Evolutionary conservation across 306 rosid genomes (phyloP).

Genomic region (Casuarina equisetifolia): DNA sequence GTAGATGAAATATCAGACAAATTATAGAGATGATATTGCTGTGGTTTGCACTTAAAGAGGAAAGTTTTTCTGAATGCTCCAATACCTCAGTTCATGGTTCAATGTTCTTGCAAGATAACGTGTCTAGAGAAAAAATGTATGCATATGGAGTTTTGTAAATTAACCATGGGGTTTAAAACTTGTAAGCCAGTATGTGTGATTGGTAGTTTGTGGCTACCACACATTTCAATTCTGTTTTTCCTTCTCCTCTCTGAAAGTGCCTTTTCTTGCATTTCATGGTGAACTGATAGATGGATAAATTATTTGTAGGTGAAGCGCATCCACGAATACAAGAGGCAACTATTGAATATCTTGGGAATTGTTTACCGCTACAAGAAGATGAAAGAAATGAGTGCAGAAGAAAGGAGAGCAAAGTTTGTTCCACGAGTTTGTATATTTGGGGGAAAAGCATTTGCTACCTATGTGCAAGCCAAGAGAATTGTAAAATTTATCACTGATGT

Average conservation of each 20-base stretch:
- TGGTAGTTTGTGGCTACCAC: background rate
- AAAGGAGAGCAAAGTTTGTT: slow-evolving; percentile 68
- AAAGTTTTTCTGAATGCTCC: slow-evolving; percentile 11
- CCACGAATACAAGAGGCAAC: slow-evolving; percentile 94
- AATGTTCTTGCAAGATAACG: background rate
- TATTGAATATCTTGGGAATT: slow-evolving; percentile 85
- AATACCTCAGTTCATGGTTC: slow-evolving; percentile 1
- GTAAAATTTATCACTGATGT: slow-evolving; percentile 97
- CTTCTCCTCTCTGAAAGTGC: background rate
- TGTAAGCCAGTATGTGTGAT: slow-evolving; percentile 2
- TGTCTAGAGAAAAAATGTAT: too few relatives aligned
- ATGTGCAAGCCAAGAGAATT: slow-evolving; percentile 95
- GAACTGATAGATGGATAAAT: slow-evolving; percentile 17
- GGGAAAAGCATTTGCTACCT: slow-evolving; percentile 94
- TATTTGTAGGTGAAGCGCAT: slow-evolving; percentile 89
- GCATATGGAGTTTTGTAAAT: background rate
- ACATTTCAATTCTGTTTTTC: background rate
- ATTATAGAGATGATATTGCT: slow-evolving; percentile 2
- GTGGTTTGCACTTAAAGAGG: background rate
- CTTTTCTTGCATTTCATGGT: slow-evolving; percentile 17
- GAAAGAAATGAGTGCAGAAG: slow-evolving; percentile 85
- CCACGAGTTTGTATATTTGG: slow-evolving; percentile 98
- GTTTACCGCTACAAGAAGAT: slow-evolving; percentile 95
- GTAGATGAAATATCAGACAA: slow-evolving; percentile 6
- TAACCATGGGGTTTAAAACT: slow-evolving; percentile 7